Base-by-base conservation (phyloP, 306 rosid genomes). In the Ziziphus jujuba region DNA sequence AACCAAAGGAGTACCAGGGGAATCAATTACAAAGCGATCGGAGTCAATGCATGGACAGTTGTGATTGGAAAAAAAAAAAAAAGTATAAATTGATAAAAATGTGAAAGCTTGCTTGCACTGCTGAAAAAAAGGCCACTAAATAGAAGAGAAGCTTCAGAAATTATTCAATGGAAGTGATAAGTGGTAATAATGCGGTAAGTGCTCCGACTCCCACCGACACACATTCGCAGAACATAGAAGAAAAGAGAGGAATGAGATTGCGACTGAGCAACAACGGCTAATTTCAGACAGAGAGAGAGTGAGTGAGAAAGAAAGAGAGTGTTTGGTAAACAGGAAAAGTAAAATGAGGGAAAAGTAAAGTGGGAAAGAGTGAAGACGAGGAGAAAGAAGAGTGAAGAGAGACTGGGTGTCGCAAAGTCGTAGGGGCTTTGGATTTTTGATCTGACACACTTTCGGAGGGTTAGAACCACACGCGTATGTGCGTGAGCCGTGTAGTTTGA, bases 241-340 rank as follows among this genome's bases (percentile, higher is more conserved):
- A 35, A 20, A 34, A 76, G 49, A 63, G 15, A 22, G 57, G 47
- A 25, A 9, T 38, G 49, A 24, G 34, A 50, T 6, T 50, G 55
- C 20, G 55, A 50, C 55, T 6, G 22, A 50, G 55, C 22, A 16
- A 44, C 13, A 73, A 72, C 67, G 53, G 65, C 38, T 8, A 40
- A 2, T 12, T 38, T 38, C n/a, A n/a, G n/a, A n/a, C n/a, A 7
- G 5, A 44, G 43, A 45, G 44, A 4, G 12, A 21, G 24, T 5
- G 5, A 44, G 43, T 35, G 44, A 4, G 12, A 21, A 19, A 19
- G 45, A 15, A 75, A 33, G 72, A 7, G 17, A 15, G 77, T 20
- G 84, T 74, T 74, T 76, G 89, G 89, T 80, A 72, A 75, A 15
- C 65, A 62, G 72, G 21, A 78, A 80, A 76, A 80, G 87, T 76